These are phyloP conservation scores for Ulota crispa DNA, from an alignment of 225 moss, liverwort and hornwort genomes.

Conservation along the genomic window DNA sequence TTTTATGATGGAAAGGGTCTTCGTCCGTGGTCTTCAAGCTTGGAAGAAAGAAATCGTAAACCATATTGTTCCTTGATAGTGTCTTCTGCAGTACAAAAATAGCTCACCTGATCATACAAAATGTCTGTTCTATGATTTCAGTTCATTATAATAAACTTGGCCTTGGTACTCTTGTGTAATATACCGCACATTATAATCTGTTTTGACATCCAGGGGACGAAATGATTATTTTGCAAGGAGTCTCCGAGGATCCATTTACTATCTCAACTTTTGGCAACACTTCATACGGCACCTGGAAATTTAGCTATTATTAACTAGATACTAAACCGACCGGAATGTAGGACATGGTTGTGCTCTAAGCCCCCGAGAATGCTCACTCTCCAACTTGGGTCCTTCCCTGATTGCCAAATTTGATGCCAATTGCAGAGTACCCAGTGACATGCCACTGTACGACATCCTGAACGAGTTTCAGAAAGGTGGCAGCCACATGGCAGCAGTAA, in stretches of 20 bases:
- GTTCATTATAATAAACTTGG: not conserved
- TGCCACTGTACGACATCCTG: conserved; percentile 88
- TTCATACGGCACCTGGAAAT: not conserved
- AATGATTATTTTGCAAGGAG: too few species aligned
- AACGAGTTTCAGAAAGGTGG: conserved; percentile 95
- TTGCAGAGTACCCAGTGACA: conserved; percentile 49
- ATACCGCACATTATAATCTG: too few species aligned
- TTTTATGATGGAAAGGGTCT: too few species aligned
- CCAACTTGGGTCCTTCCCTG: not conserved
- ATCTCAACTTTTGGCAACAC: too few species aligned
- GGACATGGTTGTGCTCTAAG: not conserved
- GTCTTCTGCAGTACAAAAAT: too few species aligned
- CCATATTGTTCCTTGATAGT: too few species aligned
- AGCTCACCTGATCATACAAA: too few species aligned
- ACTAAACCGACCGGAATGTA: too few species aligned
- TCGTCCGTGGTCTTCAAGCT: too few species aligned
- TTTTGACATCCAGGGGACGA: too few species aligned
- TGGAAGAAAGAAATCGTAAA: too few species aligned
- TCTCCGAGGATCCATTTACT: too few species aligned
- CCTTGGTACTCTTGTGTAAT: not conserved
- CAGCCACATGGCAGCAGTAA: conserved; percentile 90
- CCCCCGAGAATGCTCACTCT: not conserved
- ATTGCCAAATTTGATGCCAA: not conserved
- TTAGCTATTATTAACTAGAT: not conserved
- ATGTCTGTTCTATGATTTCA: not conserved